Percentiles rank a stretch among this genome's conserved stretches.
Evolutionary conservation across 2,329 filamentous ascomycete genomes (phyloP).

Genomic region (Cordyceps tenuipes): DNA sequence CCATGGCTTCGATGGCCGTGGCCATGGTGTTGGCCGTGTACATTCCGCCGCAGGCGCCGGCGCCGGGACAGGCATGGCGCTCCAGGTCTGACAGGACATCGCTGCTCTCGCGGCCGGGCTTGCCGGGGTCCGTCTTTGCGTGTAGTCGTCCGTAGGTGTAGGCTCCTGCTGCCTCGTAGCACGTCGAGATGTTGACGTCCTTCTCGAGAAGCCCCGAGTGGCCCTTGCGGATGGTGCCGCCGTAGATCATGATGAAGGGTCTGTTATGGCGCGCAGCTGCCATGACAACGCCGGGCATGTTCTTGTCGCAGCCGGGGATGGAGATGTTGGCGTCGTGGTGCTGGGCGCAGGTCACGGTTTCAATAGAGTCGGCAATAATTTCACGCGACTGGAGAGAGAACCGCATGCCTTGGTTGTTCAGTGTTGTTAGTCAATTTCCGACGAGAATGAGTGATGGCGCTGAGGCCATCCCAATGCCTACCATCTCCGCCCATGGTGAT

Average conservation of each 20-base stretch:
- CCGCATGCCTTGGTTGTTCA: conserved; percentile 64
- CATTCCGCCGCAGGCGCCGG: conserved; percentile 65
- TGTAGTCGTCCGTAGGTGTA: conserved; percentile 71
- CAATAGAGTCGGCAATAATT: conserved; percentile 89
- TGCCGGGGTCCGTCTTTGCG: conserved; percentile 53
- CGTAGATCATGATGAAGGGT: conserved; percentile 92
- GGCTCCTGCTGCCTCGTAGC: conserved; percentile 80
- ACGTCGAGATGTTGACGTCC: conserved; percentile 79
- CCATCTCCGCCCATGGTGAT: conserved; percentile 95
- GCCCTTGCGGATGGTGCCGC: conserved; percentile 84
- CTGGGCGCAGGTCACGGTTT: conserved; percentile 86
- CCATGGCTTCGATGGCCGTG: conserved; percentile 74
- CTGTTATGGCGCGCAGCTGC: conserved; percentile 85
- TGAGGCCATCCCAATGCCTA: conserved; percentile 25
- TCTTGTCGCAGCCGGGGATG: conserved; percentile 94
- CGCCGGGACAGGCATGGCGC: conserved; percentile 55
- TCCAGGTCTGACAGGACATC: conserved; percentile 83
- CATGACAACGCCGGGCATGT: conserved; percentile 92
- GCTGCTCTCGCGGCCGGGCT: conserved; percentile 57
- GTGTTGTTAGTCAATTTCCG: not conserved
- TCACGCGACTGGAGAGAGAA: conserved; percentile 87
- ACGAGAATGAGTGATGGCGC: not conserved
- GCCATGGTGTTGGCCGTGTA: conserved; percentile 85
- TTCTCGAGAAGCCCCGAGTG: conserved; percentile 68
- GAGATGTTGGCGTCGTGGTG: conserved; percentile 89